Conservation (phyloP, 2,329 filamentous ascomycete species). For the Fusarium tricinctum region DNA sequence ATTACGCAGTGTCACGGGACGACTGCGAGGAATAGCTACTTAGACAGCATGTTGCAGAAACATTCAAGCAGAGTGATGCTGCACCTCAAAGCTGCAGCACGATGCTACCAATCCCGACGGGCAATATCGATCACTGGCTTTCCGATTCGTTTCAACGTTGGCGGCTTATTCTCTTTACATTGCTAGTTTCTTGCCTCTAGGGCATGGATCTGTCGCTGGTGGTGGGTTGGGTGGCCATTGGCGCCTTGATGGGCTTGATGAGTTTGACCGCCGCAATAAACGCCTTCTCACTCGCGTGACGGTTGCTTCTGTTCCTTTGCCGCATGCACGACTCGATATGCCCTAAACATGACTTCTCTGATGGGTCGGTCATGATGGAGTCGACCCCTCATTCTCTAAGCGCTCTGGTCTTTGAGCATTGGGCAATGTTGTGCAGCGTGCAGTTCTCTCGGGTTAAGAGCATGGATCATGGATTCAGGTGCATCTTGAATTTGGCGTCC, state of each 20-base stretch:
- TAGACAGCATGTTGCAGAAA: not conserved
- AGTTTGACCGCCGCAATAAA: slow-evolving; percentile 31
- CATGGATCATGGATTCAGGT: slow-evolving; percentile 11
- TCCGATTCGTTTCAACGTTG: slow-evolving; percentile 17
- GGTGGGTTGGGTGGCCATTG: slow-evolving; percentile 30
- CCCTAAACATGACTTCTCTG: not conserved
- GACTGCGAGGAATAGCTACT: not conserved
- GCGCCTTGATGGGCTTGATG: slow-evolving; percentile 8
- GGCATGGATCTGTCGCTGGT: slow-evolving; percentile 2
- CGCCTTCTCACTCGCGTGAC: slow-evolving; percentile 36
- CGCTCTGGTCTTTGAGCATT: slow-evolving; percentile 28
- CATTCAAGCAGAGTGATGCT: not conserved
- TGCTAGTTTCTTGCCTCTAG: slow-evolving; percentile 17
- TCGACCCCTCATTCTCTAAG: slow-evolving; percentile 23
- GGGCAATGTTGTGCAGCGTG: slow-evolving; percentile 34
- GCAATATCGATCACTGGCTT: slow-evolving; percentile 4
- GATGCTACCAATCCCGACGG: slow-evolving; percentile 3
- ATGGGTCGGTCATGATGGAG: slow-evolving; percentile 21
- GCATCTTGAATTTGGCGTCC: slow-evolving; percentile 6
- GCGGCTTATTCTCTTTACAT: slow-evolving; percentile 8
- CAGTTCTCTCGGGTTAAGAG: slow-evolving; percentile 1
- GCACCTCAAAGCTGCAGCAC: slow-evolving; percentile 6
- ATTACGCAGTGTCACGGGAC: no score
- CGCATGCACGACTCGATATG: no score
- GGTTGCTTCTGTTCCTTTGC: slow-evolving; percentile 2